Percentiles rank a stretch among this genome's conserved stretches.
These are phyloP conservation scores for Colletotrichum sansevieriae DNA, from an alignment of 2,329 filamentous ascomycete genomes.

Conservation along the genomic window DNA sequence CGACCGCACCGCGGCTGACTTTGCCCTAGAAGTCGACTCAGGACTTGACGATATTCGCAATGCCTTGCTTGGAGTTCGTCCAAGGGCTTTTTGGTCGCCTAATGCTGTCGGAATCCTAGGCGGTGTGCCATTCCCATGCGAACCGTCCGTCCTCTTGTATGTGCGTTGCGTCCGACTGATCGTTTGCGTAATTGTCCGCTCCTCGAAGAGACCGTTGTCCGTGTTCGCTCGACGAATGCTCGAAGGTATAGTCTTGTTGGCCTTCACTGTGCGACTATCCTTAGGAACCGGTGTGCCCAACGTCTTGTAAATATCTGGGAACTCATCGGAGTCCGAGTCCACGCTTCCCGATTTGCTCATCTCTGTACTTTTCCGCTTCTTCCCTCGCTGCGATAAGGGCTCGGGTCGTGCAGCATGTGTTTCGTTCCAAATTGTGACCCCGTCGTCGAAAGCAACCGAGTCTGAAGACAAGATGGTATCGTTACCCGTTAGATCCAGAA, in stretches of 20 bases:
- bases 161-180: conserved; percentile 44
- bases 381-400: conserved; percentile 55
- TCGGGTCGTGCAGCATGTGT: conserved; percentile 56
- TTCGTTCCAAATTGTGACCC: conserved; percentile 58
- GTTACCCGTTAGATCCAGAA: conserved; percentile 56
- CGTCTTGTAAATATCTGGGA: conserved; percentile 67
- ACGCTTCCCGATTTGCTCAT: conserved; percentile 53
- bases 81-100: conserved; percentile 20
- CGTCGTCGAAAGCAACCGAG: conserved; percentile 53
- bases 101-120: conserved; percentile 19
- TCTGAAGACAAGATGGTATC: conserved; percentile 52
- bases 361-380: conserved; percentile 67
- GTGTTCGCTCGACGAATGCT: conserved; percentile 27
- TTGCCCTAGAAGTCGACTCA: conserved; percentile 40
- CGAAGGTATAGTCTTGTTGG: conserved; percentile 23
- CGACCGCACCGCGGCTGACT: conserved; percentile 12
- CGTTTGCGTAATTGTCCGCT: conserved; percentile 44
- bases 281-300: conserved; percentile 55
- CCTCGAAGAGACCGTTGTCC: conserved; percentile 39
- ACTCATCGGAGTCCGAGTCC: conserved; percentile 58
- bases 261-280: conserved; percentile 47
- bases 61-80: conserved; percentile 45
- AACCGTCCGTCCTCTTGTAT: conserved; percentile 34
- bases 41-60: conserved; percentile 39
- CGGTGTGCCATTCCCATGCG: conserved; percentile 26